Evolutionary conservation across 2,329 filamentous ascomycete genomes (phyloP), one percentile per base, ranked within the genome.

Genomic region (Cercospora sojina): DNA sequence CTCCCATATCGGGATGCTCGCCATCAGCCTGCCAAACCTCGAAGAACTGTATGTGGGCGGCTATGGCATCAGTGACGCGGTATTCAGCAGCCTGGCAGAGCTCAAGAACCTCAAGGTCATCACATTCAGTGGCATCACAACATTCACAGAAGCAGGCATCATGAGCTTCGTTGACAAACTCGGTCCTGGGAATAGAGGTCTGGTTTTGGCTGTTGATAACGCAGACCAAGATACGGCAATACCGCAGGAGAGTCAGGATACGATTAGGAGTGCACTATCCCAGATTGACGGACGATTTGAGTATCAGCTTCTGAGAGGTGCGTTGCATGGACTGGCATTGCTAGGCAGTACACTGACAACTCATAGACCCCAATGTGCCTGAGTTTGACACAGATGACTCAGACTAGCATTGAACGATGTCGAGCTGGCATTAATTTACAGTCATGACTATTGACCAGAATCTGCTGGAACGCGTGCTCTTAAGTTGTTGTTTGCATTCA

Each of bases 21-120:
- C 83, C 25, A 67, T 74, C 1, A 74, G 79, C 9, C 76, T 88
- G 9, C 76, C 76, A 0, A 73, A 80, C 16, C 80, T 91, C 0
- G 85, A 88, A 69, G 82, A 86, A 12, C 76, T 90, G 13, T 83
- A 80, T 53, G 83, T 90, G 58, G 83, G 82, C 51, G 87, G 87
- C 8, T 80, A 83, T 51, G 83, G 84, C 16, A 76, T 85, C 23
- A 80, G 83, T 5, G 83, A 87, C 67, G 79, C 81, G 23, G 77
- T 85, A 10, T 80, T 84, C 64, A 73, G 74, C 35, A 73, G 75
- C 3, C 73, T 87, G 12, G 79, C 84, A 10, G 74, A 74, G 5
- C 77, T 89, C 51, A 74, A 74, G 3, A 79, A 83, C 32, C 77
- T 90, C 38, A 83, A 82, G 55, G 79, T 77, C 3, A 77, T 90